phyloP scores from a whole-genome alignment of 176 grass and related monocot genomes.

The Oryza rufipogon region DNA sequence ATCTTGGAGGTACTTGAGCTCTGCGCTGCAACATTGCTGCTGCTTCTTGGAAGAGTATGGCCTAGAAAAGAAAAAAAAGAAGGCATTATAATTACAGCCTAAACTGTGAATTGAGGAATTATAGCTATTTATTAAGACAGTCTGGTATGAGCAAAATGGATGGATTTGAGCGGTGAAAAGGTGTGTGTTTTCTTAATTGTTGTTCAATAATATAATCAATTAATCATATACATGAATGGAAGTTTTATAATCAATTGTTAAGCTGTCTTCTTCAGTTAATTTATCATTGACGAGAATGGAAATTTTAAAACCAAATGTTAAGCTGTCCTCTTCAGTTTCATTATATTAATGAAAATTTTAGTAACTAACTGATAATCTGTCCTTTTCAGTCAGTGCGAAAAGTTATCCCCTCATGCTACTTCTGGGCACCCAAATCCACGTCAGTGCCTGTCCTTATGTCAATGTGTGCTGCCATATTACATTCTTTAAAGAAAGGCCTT shows the following conservation, averaged over 20 bases:
- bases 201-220: not conserved
- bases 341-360: conserved; percentile 22
- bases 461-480: conserved; percentile 18
- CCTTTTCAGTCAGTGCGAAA: conserved; percentile 17
- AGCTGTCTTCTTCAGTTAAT: conserved; percentile 32
- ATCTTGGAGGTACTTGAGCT: conserved; percentile 60
- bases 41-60: conserved; percentile 44
- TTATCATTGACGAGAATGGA: not conserved
- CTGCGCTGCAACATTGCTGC: conserved; percentile 45
- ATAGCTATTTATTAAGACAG: not conserved
- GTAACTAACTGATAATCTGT: conserved; percentile 23
- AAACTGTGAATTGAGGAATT: conserved; percentile 7
- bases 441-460: not conserved
- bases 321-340: conserved; percentile 37
- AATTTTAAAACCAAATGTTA: conserved; percentile 35
- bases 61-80: conserved; percentile 45
- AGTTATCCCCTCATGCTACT: conserved; percentile 30
- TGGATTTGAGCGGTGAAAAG: conserved; percentile 26
- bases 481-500: conserved; percentile 9
- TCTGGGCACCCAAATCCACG: not conserved
- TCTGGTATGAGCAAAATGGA: conserved; percentile 26
- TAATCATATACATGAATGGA: not conserved
- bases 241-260: conserved; percentile 13
- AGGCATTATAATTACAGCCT: conserved; percentile 16
- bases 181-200: conserved; percentile 1